These are phyloP conservation scores for Fusarium sp. DNA, from an alignment of 2,329 filamentous ascomycete species.

Conservation along the genomic window DNA sequence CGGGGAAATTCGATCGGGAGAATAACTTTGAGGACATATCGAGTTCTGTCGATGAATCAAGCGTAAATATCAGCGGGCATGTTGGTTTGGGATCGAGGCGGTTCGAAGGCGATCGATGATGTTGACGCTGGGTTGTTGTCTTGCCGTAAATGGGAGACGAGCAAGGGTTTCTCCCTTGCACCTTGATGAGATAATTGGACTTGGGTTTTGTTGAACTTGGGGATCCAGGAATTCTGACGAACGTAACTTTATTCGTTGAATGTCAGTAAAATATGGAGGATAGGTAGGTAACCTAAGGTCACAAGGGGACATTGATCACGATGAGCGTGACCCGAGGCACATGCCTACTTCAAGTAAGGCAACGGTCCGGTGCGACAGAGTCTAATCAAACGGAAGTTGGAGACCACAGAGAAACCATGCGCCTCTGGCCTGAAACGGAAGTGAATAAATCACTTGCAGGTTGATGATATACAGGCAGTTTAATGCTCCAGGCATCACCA, in stretches of 20 bases:
- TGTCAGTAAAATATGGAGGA: slow-evolving; percentile 6
- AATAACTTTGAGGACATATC: slow-evolving; percentile 61
- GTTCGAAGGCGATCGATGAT: background rate
- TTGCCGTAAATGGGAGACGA: background rate
- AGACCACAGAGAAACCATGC: background rate
- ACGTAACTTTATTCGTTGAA: background rate
- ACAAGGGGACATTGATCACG: slow-evolving; percentile 34
- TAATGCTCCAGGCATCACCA: slow-evolving; percentile 40
- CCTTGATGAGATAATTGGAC: background rate
- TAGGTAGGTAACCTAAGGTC: slow-evolving; percentile 16
- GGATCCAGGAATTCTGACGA: background rate
- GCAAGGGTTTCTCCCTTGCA: background rate
- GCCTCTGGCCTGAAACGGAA: background rate
- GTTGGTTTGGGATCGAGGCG: slow-evolving; percentile 14
- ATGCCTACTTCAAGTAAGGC: slow-evolving; percentile 23
- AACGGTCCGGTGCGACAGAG: background rate
- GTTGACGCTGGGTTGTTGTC: background rate
- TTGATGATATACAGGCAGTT: slow-evolving; percentile 5
- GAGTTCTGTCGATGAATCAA: slow-evolving; percentile 16
- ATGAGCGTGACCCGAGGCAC: slow-evolving; percentile 42
- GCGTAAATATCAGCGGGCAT: slow-evolving; percentile 20
- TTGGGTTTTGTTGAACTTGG: background rate
- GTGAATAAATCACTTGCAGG: background rate
- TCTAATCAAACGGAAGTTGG: background rate
- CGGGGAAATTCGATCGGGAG: slow-evolving; percentile 52